Base-by-base conservation (phyloP, 352 stramenopile genomes). In the Phytophthora quininea region DNA sequence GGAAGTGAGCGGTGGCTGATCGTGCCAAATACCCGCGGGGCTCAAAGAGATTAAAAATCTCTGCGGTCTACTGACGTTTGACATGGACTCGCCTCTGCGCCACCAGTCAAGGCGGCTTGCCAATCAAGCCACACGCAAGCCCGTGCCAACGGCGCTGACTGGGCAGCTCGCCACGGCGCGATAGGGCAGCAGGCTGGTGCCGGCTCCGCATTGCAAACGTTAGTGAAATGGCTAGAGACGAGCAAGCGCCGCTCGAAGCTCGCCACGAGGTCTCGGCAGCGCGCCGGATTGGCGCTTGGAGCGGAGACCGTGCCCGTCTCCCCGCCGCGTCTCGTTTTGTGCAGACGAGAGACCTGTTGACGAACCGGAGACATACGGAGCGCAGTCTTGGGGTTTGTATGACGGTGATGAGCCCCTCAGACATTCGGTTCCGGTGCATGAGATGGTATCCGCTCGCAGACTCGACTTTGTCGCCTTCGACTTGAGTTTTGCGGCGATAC, bases 271-370 rank as follows among this genome's bases (percentile, higher is more conserved):
- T 24, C 19, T 24, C 19, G 19, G 19, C 19, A 24, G 19, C 19
- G 19, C 19, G 19, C 19, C 19, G 19, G 19, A 24, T 24, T 24
- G 19, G 19, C 19, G 19, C 19, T 24, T 32, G 42, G 19, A 56
- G n/a, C 29, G 35, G 45, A 46, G 47, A 43, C 42, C 40, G 49
- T 57, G 35, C 3, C 37, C 52, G 31, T 33, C 31, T 38, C 33
- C 14, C 7, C n/a, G 11, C 29, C 57, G 43, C 59, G 65, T 69
- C 40, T 73, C 48, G 19, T 60, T 49, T 66, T 32, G 46, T 59
- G 49, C 31, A 48, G 35, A 53, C 64, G 54, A 71, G 65, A 73
- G 65, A 69, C 60, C 58, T 68, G 64, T 72, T 42, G 64, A 67
- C 64, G 64, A 72, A 64, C 37, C 24, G 58, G 43, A 38, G 14